Base-by-base conservation (phyloP, 495 filamentous ascomycete species). In the Lasiosphaeriaceae sp. region DNA sequence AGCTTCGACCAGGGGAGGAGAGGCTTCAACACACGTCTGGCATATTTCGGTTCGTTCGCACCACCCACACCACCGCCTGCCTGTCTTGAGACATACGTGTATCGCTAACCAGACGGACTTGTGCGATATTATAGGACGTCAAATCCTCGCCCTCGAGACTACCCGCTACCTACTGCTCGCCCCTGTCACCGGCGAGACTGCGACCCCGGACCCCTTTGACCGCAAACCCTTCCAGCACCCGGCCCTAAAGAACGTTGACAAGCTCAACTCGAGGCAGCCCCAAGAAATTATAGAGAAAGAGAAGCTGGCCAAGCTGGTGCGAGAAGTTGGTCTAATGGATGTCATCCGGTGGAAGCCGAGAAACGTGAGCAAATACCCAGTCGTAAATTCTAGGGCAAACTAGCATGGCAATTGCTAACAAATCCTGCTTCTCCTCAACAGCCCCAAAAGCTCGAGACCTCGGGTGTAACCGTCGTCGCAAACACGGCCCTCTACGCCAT, bases 1-100 rank as follows among this genome's bases (percentile, higher is more conserved):
- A 96, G 90, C 72, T 97, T 96, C 70, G 94, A 97, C 74, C 90
- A 97, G 63, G 94, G 91, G 48, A 79, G 90, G 66, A 85, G 92
- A 76, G 92, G 92, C 11, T 96, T 89, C 76, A 99, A 97, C 71
- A 92, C 96, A 58, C 84, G 92, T 55, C 78, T 99, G 70, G 87
- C 88, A n/a, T 92, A 88, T 60, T 76, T 96, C 37, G 94, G 94
- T 96, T 82, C 64, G 84, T 56, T 11, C 23, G 4, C 12, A 39
- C 0, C 29, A 7, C 16, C 16, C 1, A n/a, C 16, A 34, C n/a
- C 22, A 88, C 91, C 57, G 81, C 88, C 50, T 14, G 17, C 26
- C 16, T 43, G 39, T 14, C 3, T 6, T 5, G 5, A 43, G 24
- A 17, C 11, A 47, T 4, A 17, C 69, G 83, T 85, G 9, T 88